Conservation (phyloP, 2,329 filamentous ascomycete species). For the Fusarium neocosmosporiellum region DNA sequence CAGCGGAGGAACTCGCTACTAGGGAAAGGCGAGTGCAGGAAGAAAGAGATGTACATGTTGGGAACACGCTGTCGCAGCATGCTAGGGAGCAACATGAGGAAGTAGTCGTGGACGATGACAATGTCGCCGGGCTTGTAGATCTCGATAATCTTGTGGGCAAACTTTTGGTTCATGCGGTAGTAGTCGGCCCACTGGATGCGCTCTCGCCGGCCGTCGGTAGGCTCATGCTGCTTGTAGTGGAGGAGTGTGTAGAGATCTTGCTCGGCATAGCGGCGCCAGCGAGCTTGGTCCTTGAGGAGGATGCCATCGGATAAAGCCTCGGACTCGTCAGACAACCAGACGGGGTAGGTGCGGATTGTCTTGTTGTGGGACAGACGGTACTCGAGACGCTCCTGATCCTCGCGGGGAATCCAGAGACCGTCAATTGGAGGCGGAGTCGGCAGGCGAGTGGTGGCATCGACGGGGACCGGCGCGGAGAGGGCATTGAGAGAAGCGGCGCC, state of each 20-base stretch:
- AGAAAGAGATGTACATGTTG: constrained; percentile 94
- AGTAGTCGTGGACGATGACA: constrained; percentile 93
- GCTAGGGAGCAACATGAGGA: constrained; percentile 88
- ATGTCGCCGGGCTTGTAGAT: constrained; percentile 94
- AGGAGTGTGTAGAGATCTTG: constrained; percentile 92
- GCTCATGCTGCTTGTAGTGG: constrained; percentile 95
- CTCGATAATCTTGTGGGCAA: constrained; percentile 88
- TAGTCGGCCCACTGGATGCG: constrained; percentile 92
- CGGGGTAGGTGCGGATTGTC: constrained; percentile 82
- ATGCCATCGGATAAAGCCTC: constrained; percentile 76
- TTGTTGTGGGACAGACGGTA: constrained; percentile 77
- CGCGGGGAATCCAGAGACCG: constrained; percentile 75
- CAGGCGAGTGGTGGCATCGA: constrained; percentile 69
- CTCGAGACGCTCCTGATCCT: constrained; percentile 80
- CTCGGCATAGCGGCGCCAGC: constrained; percentile 92
- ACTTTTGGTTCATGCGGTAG: constrained; percentile 90
- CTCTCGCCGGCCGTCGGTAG: constrained; percentile 84
- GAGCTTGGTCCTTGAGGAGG: constrained; percentile 80
- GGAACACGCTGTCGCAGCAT: constrained; percentile 87
- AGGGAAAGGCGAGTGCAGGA: constrained; percentile 92
- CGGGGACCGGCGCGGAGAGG: constrained; percentile 81
- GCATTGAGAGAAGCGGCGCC: constrained; percentile 72
- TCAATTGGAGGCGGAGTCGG: constrained; percentile 71
- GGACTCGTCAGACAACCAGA: constrained; percentile 86
- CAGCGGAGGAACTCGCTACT: constrained; percentile 96